Base-by-base conservation (phyloP, 2,329 filamentous ascomycete genomes). In the Arthroderma uncinatum region DNA sequence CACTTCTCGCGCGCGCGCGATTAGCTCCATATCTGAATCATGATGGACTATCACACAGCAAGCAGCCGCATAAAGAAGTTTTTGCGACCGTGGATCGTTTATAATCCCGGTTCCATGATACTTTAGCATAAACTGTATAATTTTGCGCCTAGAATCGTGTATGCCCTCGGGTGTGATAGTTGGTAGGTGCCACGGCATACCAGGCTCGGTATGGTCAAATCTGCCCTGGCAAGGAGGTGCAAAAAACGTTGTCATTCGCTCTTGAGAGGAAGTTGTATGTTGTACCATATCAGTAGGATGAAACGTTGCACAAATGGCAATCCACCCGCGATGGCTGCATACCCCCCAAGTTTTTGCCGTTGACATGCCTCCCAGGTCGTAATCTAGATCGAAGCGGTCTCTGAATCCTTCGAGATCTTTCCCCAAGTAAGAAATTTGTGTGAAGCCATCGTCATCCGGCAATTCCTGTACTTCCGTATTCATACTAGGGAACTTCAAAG, bases 261-360 rank as follows among this genome's bases (percentile, higher is more conserved):
- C 74, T 25, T 77, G 73, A 2, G 74, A 71, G 6, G 72, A 66
- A 5, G 77, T 77, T 0, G 74, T 73, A 63, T 83, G 83, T 59
- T 83, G 78, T 12, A 82, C 69, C 69, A 79, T 77, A 63, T 82
- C 77, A 2, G 74, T 78, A 0, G 81, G 80, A 64, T 84, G 79
- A 28, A 79, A 62, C 1, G 76, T 79, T 50, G 77, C 70, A 57
- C 76, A 78, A 2, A 73, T 71, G 4, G 78, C 79, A 12, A 76
- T 65, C 23, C 75, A 73, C 30, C 76, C 75, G 21, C 74, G 39
- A 52, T 59, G 54, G 14, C 42, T 57, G 16, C 76, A 72, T 4
- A 82, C 67, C 1, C 82, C 82, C 76, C 79, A 82, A 6, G 76
- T 71, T 59, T 77, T 77, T 5, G 76, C 71, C n/a, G 73, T 67